Conservation (phyloP, 495 filamentous ascomycete genomes). For the Patellaria atrata region DNA sequence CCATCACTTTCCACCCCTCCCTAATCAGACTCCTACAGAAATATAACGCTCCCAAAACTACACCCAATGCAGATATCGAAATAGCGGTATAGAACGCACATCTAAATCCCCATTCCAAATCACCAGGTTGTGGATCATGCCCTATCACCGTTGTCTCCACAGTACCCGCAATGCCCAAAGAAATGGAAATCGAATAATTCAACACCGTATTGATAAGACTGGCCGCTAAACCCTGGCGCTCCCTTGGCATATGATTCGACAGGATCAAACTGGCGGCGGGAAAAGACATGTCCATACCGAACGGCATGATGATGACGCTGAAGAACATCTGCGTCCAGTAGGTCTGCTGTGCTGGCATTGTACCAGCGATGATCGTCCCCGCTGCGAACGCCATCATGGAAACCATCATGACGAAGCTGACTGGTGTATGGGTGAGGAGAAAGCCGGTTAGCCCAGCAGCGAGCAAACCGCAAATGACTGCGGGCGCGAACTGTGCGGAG, state of each 20-base stretch:
- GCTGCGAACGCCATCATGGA: conserved; percentile 21
- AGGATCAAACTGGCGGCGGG: conserved; percentile 22
- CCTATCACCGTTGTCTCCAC: too few species aligned
- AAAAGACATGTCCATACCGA: conserved; percentile 25
- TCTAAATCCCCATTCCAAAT: conserved; percentile 6
- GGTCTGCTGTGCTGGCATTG: conserved; percentile 15
- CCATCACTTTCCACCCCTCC: conserved; percentile 21
- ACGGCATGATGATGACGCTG: conserved; percentile 23
- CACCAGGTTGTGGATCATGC: conserved; percentile 7
- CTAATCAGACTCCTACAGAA: conserved; percentile 16
- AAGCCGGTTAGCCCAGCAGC: conserved; percentile 20
- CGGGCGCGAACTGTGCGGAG: conserved; percentile 17
- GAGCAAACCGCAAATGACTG: conserved; percentile 17
- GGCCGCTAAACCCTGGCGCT: conserved; percentile 22
- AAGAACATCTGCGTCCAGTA: conserved; percentile 25
- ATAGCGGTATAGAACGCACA: conserved; percentile 19
- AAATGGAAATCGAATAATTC: conserved; percentile 24
- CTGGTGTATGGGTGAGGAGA: conserved; percentile 20
- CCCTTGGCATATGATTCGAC: conserved; percentile 21
- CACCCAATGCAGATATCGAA: conserved; percentile 14
- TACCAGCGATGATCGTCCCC: conserved; percentile 16
- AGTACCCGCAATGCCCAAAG: conserved; percentile 20
- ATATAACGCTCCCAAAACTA: conserved; percentile 16
- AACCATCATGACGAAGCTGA: conserved; percentile 21
- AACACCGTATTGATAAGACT: conserved; percentile 21